Conservation (phyloP, 306 rosid species). For the Trichosanthes truncata region DNA sequence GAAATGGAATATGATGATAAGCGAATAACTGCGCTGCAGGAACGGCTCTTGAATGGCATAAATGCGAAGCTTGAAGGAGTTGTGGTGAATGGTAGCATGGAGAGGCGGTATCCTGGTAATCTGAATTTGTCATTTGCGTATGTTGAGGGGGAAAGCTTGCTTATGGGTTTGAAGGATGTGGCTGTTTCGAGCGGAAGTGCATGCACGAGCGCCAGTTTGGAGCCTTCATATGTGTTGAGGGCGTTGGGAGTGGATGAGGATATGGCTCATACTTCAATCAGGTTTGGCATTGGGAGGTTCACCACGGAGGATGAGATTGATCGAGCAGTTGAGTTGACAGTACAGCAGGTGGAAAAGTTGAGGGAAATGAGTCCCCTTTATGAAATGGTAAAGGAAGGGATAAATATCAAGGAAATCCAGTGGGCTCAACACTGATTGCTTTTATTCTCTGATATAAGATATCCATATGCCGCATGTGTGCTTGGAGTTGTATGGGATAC, state of each 20-base stretch:
- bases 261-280: slow-evolving; percentile 94
- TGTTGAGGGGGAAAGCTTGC: slow-evolving; percentile 88
- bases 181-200: slow-evolving; percentile 99
- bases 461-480: not conserved
- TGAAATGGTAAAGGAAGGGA: slow-evolving; percentile 93
- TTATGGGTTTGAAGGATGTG: slow-evolving; percentile 97
- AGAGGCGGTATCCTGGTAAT: slow-evolving; percentile 68
- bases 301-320: slow-evolving; percentile 86
- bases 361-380: slow-evolving; percentile 97
- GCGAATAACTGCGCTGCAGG: slow-evolving; percentile 49
- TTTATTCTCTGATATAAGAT: not conserved
- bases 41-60: slow-evolving; percentile 54
- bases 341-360: slow-evolving; percentile 73
- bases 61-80: slow-evolving; percentile 62
- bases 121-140: slow-evolving; percentile 74
- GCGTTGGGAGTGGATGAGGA: slow-evolving; percentile 98
- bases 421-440: slow-evolving; percentile 72
- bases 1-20: slow-evolving; percentile 79
- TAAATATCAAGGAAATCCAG: slow-evolving; percentile 66
- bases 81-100: slow-evolving; percentile 85
- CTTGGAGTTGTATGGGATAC: not conserved
- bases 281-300: slow-evolving; percentile 96
- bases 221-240: slow-evolving; percentile 89
- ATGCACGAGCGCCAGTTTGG: slow-evolving; percentile 93
- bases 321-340: slow-evolving; percentile 62